phyloP scores from a whole-genome alignment of 495 filamentous ascomycete species.

The Penicillium steckii region DNA sequence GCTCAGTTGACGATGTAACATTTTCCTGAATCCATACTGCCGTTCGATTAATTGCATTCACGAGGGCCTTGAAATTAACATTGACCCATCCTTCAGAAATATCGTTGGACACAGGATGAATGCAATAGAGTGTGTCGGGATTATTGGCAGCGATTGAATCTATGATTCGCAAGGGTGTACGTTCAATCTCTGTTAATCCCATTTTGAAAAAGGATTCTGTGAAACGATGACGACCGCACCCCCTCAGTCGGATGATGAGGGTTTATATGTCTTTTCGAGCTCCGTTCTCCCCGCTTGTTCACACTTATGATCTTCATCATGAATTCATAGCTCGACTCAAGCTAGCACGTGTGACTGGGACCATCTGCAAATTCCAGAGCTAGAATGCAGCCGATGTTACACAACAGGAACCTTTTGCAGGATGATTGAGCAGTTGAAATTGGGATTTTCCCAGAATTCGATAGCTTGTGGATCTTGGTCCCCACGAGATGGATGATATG shows the following conservation, averaged over 20 bases:
- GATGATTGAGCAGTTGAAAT: not conserved
- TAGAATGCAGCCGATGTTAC: not conserved
- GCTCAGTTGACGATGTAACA: constrained; percentile 21
- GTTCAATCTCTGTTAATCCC: not conserved
- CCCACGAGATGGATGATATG: not conserved
- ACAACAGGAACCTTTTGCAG: not conserved
- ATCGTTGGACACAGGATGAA: constrained; percentile 39
- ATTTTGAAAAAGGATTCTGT: too few relatives aligned
- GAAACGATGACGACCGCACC: too few relatives aligned
- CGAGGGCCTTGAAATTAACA: constrained; percentile 48
- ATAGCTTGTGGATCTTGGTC: not conserved
- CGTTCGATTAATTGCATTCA: constrained; percentile 50
- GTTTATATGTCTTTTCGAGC: not conserved
- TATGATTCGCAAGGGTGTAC: constrained; percentile 20
- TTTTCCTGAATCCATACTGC: constrained; percentile 46
- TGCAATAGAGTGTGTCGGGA: constrained; percentile 41
- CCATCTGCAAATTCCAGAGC: not conserved
- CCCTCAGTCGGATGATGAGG: too few relatives aligned
- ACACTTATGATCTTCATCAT: not conserved
- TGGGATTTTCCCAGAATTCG: not conserved
- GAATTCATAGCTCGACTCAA: not conserved
- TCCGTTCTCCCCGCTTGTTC: not conserved
- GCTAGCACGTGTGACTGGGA: not conserved
- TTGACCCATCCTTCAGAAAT: constrained; percentile 51
- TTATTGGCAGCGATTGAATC: constrained; percentile 42